Base-by-base conservation (phyloP, 257 asterid genomes). In the Penstemon barbatus region DNA sequence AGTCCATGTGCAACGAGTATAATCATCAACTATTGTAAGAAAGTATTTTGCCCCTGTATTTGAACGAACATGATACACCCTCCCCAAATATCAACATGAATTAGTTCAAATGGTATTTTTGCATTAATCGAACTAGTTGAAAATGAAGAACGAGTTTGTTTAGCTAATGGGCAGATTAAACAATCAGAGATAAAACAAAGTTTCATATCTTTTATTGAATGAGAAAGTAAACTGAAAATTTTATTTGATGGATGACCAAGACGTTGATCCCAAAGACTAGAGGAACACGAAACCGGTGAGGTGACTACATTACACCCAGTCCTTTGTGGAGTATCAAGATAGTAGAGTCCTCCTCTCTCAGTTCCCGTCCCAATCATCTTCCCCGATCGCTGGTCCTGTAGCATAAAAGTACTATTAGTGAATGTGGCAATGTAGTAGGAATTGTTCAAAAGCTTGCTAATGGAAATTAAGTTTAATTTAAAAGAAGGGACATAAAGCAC, bases 71-170 rank as follows among this genome's bases (percentile, higher is more conserved):
- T 72, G 60, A 12, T 71, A n/a, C n/a, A 71, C 0, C 76, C 59
- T 6, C 76, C 76, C 76, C 51, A 71, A 43, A 63, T 62, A 13
- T 71, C 61, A 64, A 63, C 60, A 72, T 65, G 59, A 7, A 65
- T 49, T 37, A 65, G 6, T 7, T 65, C 61, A 51, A 65, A 38
- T 8, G 48, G 49, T 11, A n/a, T 13, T 48, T 65, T 65, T 37
- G 39, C 7, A 4, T 3, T 3, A 42, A 13, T 61, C 4, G 53
- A 61, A 15, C 66, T 61, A 7, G 8, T 12, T 4, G 50, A 4
- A 12, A 65, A 65, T 36, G 44, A 50, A 1, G 39, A 50, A 12
- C 53, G 60, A 51, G 70, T 65, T 51, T 65, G 59, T 51, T 65
- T 65, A n/a, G 70, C 70, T 51, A 65, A 51, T 37, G 70, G 61